Evolutionary conservation across 2,329 filamentous ascomycete species (phyloP), one percentile per base, ranked within the genome.

Genomic region (Aspergillus sergii): DNA sequence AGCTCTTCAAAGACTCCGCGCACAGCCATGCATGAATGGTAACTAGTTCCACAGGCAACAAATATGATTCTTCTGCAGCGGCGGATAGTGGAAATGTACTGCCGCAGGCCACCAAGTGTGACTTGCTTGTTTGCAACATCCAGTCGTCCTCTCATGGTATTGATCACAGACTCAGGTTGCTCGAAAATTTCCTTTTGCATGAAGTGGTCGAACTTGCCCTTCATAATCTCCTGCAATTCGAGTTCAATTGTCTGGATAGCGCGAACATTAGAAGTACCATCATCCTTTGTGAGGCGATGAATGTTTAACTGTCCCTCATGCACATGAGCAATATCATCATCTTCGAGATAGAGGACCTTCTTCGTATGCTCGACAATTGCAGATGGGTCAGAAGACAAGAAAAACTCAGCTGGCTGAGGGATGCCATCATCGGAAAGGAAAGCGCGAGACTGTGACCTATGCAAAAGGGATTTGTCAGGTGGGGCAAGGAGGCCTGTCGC

Each of bases 101-200:
- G 95, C 73, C 94, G 90, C 71, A 99, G 88, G 71, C 95, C 95
- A 85, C 95, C 95, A 30, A 99, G 89, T 11, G 94, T 98, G 73
- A 99, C 94, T 63, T 89, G 91, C 87, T 96, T 96, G 86, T 97
- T 96, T 73, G 89, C 90, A 64, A 91, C 86, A 80, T 99, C 95
- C 73, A 99, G 85, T 83, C 95, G 95, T 82, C 95, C 95, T 89
- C 95, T 93, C 95, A 99, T 99, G 71, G 95, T 97, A 88, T 99
- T 99, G 84, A 99, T 90, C 66, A 99, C 93, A 16, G 95, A 99
- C 83, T 99, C 95, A 76, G 95, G 95, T 85, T 99, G 95, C 86
- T 99, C 95, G 80, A 99, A 99, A 76, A 99, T 99, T 81, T 99
- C 95, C 89, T 99, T 99, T 81, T 99, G 95, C 95, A 99, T 99